Percentiles rank a stretch among this genome's conserved stretches.
phyloP scores from a whole-genome alignment of 495 filamentous ascomycete species.

The Acidiella bohemica region DNA sequence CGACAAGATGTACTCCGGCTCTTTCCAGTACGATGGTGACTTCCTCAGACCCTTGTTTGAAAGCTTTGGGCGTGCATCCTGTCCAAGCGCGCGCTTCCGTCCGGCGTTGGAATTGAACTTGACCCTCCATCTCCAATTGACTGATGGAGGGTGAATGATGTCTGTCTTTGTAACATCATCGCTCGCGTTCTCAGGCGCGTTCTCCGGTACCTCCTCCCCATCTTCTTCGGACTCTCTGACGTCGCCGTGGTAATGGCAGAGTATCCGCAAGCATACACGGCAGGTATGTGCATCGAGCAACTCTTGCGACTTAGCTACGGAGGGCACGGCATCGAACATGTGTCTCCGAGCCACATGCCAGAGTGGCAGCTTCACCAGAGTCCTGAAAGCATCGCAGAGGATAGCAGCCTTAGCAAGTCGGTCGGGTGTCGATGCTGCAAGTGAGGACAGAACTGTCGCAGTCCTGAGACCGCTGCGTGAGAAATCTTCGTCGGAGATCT shows the following conservation, averaged over 20 bases:
- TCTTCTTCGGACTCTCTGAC: slow-evolving; percentile 18
- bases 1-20: no score
- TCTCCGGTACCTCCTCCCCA: slow-evolving; percentile 2
- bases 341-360: slow-evolving; percentile 25
- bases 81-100: no score
- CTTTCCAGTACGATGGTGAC: no score
- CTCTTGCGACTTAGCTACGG: slow-evolving; percentile 1
- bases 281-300: slow-evolving; percentile 11
- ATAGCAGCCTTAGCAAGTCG: slow-evolving; percentile 17
- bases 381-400: slow-evolving; percentile 22
- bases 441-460: slow-evolving; percentile 15
- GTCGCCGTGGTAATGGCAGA: slow-evolving; percentile 26
- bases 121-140: slow-evolving; percentile 10
- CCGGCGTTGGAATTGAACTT: no score
- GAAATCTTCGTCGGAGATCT: slow-evolving; percentile 26
- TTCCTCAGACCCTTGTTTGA: background rate
- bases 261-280: slow-evolving; percentile 18
- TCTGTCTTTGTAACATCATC: no score
- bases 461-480: slow-evolving; percentile 22
- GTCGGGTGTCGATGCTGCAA: slow-evolving; percentile 14
- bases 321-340: slow-evolving; percentile 7
- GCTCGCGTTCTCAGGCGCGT: background rate
- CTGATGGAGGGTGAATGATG: slow-evolving; percentile 11
- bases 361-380: slow-evolving; percentile 20
- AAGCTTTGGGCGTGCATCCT: background rate